Evolutionary conservation across 192 early-diverging fungal species (phyloP).

Genomic region (Coemansia sp.): DNA sequence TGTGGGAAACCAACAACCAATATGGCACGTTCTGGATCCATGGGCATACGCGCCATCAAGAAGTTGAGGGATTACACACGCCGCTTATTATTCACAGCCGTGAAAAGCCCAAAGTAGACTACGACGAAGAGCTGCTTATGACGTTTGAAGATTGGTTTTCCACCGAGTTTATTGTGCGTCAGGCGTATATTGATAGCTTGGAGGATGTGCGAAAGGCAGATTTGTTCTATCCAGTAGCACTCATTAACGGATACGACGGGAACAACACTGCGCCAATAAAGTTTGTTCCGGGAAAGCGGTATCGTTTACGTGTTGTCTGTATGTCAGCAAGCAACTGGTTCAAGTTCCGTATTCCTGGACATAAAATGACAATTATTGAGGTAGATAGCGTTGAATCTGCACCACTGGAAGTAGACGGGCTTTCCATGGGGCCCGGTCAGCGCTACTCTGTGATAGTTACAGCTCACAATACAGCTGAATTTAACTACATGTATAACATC

Average conservation of each 20-base stretch:
- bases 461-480: constrained; percentile 51
- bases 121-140: constrained; percentile 63
- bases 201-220: not conserved
- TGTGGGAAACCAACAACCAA: constrained; percentile 64
- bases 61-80: constrained; percentile 76
- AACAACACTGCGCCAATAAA: constrained; percentile 40
- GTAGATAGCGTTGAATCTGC: constrained; percentile 63
- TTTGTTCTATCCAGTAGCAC: not conserved
- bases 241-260: constrained; percentile 47
- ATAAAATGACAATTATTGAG: constrained; percentile 74
- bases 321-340: constrained; percentile 66
- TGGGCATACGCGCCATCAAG: constrained; percentile 65
- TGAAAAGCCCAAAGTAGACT: constrained; percentile 31
- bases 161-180: constrained; percentile 34
- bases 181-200: not conserved
- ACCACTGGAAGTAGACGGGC: constrained; percentile 49
- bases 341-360: constrained; percentile 69
- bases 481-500: constrained; percentile 64
- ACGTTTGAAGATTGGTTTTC: constrained; percentile 71
- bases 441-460: constrained; percentile 75
- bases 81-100: constrained; percentile 66
- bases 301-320: constrained; percentile 73
- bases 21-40: constrained; percentile 85
- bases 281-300: constrained; percentile 71
- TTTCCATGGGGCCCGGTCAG: constrained; percentile 66